Conservation (phyloP, 495 filamentous ascomycete species). For the Chaetomium tenue region DNA sequence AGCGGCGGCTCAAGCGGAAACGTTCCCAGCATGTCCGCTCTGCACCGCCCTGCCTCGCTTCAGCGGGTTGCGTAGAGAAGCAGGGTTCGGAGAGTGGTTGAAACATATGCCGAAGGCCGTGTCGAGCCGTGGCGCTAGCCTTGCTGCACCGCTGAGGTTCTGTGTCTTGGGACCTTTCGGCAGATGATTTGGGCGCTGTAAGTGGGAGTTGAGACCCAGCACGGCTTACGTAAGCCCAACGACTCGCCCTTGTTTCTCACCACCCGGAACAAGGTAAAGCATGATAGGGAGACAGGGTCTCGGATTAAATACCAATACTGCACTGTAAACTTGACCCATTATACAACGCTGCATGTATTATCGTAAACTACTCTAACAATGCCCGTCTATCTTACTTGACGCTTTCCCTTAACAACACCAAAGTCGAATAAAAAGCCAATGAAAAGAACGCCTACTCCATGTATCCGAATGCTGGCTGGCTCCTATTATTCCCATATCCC, state of each 20-base stretch:
- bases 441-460: constrained; percentile 8
- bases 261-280: background rate
- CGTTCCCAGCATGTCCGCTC: background rate
- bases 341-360: background rate
- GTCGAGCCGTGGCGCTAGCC: constrained; percentile 9
- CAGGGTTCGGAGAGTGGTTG: background rate
- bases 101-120: constrained; percentile 14
- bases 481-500: background rate
- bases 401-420: background rate
- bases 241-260: background rate
- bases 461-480: background rate
- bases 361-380: background rate
- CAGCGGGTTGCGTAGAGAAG: background rate
- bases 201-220: too few relatives aligned
- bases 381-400: background rate
- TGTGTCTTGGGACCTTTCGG: constrained; percentile 9
- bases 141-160: constrained; percentile 13
- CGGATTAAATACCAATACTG: too few relatives aligned
- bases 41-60: background rate
- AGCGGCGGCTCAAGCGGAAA: background rate
- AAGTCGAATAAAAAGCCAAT: background rate
- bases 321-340: background rate
- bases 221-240: background rate
- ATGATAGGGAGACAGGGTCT: background rate
- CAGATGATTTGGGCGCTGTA: constrained; percentile 5